Base-by-base conservation (phyloP, 345 rosid genomes). In the Kandelia obovata region DNA sequence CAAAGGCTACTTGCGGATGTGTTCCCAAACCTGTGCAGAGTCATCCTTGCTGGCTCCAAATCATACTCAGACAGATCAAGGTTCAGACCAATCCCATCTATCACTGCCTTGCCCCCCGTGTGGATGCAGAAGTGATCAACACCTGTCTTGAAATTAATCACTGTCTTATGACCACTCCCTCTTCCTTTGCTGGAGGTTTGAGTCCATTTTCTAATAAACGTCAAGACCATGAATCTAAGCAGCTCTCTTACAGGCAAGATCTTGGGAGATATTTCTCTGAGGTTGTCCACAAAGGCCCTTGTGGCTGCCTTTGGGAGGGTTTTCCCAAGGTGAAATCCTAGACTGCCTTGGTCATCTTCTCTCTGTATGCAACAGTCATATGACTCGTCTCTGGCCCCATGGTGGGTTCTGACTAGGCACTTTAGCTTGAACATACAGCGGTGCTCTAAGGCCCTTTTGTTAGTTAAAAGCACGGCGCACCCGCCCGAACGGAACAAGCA, bases 21-120 rank as follows among this genome's bases (percentile, higher is more conserved):
- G 86, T 95, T 95, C 17, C 99, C 99, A 68, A 87, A 95, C 66
- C 99, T 72, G 56, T 95, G 99, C 9, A 95, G 80, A 0, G 99
- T 89, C 97, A 95, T 92, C 78, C 96, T 81, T 10, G 99, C 88
- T 4, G 99, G 99, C 75, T 95, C 99, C 7, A 95, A 69, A 58
- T 94, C 97, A 53, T 77, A 78, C 72, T 88, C 92, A 5, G 35
- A 31, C 21, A 95, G 78, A 32, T 84, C 92, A 21, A 95, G 90
- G 66, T 83, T 92, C 39, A 76, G 58, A 0, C 87, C 90, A 1
- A 95, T 90, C 31, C 91, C 99, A 25, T 95, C 94, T 4, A 95
- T 95, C 80, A 92, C 98, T 0, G 99, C 96, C 68, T 92, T 95
- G 3, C 98, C 98, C 7, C 98, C 98, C 0, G 98, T 89, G 75